Evolutionary conservation across 169 alveolate species (phyloP), one percentile per base, ranked within the genome.

Genomic region (Plasmodium relictum): DNA sequence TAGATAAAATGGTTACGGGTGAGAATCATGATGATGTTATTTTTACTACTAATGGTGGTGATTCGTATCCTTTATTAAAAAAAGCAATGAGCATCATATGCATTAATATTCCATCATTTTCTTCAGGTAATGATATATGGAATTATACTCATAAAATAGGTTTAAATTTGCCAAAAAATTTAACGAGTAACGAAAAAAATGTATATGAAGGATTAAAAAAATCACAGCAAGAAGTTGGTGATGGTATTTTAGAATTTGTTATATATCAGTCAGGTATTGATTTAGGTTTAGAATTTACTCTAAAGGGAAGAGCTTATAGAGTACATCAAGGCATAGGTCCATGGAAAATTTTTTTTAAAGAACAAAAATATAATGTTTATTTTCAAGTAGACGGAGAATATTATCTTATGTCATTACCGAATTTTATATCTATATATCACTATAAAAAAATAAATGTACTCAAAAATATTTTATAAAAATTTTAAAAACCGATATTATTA

Each of bases 281-380:
- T 50, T 85, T 62, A 22, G 90, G 80, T 31, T 45, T 88, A 42
- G 88, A 70, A 63, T 92, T 83, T 78, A 62, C 94, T 24, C 48
- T 92, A 14, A 37, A 61, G 12, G 95, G 96, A 6, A 88, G 88
- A 41, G 96, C 96, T 18, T 71, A 89, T 41, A 78, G 97, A 39
- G 78, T 95, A 16, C 95, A 94, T 73, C 95, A 92, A 45, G 97
- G 97, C 26, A 3, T 26, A 10, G 97, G 97, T 5, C 97, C 97
- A 16, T 95, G 96, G 96, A 92, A 93, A 88, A 76, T 95, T 22
- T 41, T 73, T 14, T 94, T 95, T 65, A 94, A 92, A 70, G 92
- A 94, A 65, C 65, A 76, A 6, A 70, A 44, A 12, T 65, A 65
- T 24, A 65, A 74, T 48, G 96, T 94, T 22, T 94, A 94, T 54